phyloP scores from a whole-genome alignment of 1,284 basidiomycete species.

The Sanguinoderma infundibulare region DNA sequence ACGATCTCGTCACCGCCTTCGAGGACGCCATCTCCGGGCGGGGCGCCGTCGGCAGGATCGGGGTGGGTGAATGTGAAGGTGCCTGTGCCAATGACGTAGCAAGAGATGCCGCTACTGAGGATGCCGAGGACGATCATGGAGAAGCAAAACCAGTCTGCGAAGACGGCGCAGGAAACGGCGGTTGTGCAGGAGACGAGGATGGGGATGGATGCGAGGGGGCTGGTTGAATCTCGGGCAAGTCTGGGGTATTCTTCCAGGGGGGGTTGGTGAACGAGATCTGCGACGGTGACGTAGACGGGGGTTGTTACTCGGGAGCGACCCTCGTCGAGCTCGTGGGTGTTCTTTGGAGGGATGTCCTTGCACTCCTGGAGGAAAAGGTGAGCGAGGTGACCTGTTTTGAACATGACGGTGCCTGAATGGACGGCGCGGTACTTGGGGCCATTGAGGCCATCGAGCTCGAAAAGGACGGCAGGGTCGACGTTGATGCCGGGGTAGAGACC shows the following conservation, averaged over 20 bases:
- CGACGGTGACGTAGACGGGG: constrained; percentile 21
- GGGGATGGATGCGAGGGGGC: constrained; percentile 20
- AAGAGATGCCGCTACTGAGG: constrained; percentile 16
- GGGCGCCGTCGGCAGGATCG: constrained; percentile 3
- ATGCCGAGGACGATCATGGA: constrained; percentile 23
- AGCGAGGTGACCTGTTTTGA: constrained; percentile 24
- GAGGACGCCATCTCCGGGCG: constrained; percentile 13
- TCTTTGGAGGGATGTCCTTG: constrained; percentile 8
- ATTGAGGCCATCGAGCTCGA: constrained; percentile 23
- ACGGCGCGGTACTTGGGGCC: constrained; percentile 25
- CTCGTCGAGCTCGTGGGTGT: background rate
- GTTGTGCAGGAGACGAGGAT: constrained; percentile 14
- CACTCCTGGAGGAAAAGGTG: constrained; percentile 23
- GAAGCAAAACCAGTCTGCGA: constrained; percentile 21
- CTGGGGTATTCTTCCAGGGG: constrained; percentile 8
- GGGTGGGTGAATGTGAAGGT: constrained; percentile 17
- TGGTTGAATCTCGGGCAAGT: constrained; percentile 16
- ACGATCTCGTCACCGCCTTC: constrained; percentile 10
- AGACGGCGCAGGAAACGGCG: constrained; percentile 11
- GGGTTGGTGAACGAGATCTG: constrained; percentile 13
- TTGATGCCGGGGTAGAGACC: constrained; percentile 26
- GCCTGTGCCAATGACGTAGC: constrained; percentile 17
- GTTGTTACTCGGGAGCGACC: constrained; percentile 6
- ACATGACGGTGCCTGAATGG: constrained; percentile 24
- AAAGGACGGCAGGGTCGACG: constrained; percentile 26